Evolutionary conservation across 2,329 filamentous ascomycete species (phyloP).

Genomic region (Dendrostoma leiphaemia): DNA sequence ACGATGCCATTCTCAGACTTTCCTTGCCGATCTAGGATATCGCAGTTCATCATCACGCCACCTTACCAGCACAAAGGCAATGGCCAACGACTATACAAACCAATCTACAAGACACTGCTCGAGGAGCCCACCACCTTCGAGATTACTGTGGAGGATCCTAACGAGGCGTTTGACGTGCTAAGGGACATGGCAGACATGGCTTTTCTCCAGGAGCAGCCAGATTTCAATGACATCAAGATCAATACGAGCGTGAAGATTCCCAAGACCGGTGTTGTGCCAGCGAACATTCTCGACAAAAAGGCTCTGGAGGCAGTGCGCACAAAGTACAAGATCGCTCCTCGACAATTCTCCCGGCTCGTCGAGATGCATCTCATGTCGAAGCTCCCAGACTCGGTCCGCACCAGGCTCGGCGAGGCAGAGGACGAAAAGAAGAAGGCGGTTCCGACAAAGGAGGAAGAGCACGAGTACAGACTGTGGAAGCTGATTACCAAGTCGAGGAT

Average conservation of each 20-base stretch:
- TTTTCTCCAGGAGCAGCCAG: constrained; percentile 58
- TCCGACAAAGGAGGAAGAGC: constrained; percentile 55
- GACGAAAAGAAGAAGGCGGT: constrained; percentile 29
- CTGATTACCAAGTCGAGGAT: constrained; percentile 75
- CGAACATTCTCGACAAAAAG: constrained; percentile 56
- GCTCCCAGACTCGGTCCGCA: constrained; percentile 54
- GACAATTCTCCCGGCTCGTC: constrained; percentile 73
- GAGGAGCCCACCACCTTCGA: constrained; percentile 70
- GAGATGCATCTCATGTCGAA: constrained; percentile 72
- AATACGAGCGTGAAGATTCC: constrained; percentile 51
- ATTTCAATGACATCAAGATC: constrained; percentile 51
- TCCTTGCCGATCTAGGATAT: constrained; percentile 79
- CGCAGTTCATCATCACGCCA: constrained; percentile 89
- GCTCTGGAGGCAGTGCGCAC: constrained; percentile 56
- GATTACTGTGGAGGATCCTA: constrained; percentile 92
- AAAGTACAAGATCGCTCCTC: constrained; percentile 67
- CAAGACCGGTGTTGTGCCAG: constrained; percentile 43
- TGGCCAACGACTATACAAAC: constrained; percentile 76
- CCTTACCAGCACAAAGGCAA: constrained; percentile 81
- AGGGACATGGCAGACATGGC: constrained; percentile 72
- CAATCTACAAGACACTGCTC: constrained; percentile 71
- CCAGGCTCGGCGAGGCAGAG: constrained; percentile 38
- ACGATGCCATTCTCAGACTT: constrained; percentile 52
- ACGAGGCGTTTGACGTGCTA: constrained; percentile 78
- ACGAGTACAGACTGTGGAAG: constrained; percentile 69